phyloP scores from a whole-genome alignment of 2,329 filamentous ascomycete genomes.

The Fusarium stilboides region DNA sequence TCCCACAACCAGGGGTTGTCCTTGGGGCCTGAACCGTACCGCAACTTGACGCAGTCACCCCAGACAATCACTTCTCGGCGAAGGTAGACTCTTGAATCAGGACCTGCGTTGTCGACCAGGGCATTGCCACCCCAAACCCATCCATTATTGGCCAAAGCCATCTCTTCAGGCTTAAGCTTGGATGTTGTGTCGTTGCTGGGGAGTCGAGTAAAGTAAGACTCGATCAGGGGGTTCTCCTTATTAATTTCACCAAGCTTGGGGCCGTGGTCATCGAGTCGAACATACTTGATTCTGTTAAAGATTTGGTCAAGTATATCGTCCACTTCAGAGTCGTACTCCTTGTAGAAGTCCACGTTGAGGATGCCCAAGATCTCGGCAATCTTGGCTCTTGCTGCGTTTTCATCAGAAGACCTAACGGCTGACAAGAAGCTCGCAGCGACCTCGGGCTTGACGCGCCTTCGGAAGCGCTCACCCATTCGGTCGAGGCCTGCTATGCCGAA shows the following conservation, averaged over 20 bases:
- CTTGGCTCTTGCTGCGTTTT: constrained; percentile 67
- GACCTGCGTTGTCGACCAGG: constrained; percentile 92
- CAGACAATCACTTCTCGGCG: constrained; percentile 96
- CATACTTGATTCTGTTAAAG: constrained; percentile 95
- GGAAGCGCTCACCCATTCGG: constrained; percentile 84
- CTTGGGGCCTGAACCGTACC: constrained; percentile 84
- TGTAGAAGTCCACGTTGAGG: constrained; percentile 89
- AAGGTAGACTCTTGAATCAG: constrained; percentile 92
- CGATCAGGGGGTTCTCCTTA: constrained; percentile 84
- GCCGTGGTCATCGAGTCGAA: constrained; percentile 91
- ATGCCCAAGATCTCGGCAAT: constrained; percentile 80
- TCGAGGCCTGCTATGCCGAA: constrained; percentile 80
- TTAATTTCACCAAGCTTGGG: constrained; percentile 88
- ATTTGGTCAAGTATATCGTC: constrained; percentile 90
- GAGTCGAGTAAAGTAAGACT: constrained; percentile 94
- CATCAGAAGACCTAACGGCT: constrained; percentile 73
- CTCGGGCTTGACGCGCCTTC: constrained; percentile 78
- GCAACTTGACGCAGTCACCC: constrained; percentile 98
- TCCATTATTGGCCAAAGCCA: constrained; percentile 93
- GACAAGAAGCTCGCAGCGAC: constrained; percentile 72
- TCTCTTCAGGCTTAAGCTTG: constrained; percentile 80
- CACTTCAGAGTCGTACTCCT: constrained; percentile 90
- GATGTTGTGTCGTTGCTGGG: constrained; percentile 83
- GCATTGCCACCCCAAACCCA: constrained; percentile 99
- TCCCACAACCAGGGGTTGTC: constrained; percentile 97